A percentile compares a stretch with the other conserved stretches of the same genome.
phyloP scores from a whole-genome alignment of 257 asterid genomes.

The Solanum sitiens region DNA sequence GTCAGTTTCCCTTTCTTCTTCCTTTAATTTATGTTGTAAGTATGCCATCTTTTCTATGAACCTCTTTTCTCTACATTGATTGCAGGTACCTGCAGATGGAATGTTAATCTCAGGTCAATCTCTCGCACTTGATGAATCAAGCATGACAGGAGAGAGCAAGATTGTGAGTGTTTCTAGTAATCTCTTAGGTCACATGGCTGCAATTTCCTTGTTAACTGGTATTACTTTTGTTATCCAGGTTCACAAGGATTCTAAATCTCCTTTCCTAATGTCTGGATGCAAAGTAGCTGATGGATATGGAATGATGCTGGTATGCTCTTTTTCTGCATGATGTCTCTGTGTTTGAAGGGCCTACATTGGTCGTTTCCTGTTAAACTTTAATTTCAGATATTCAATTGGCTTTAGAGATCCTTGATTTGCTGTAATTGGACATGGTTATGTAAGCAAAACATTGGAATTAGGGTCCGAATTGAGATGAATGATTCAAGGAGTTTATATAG shows the following conservation, averaged over 20 bases:
- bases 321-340: background rate
- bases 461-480: background rate
- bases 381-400: background rate
- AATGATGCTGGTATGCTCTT: slow-evolving; percentile 70
- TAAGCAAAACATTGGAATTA: background rate
- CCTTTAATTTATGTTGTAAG: background rate
- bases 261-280: slow-evolving; percentile 95
- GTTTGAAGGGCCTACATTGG: background rate
- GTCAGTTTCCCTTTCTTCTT: slow-evolving; percentile 15
- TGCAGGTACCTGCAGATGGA: slow-evolving; percentile 95
- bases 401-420: background rate
- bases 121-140: slow-evolving; percentile 88
- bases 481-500: background rate
- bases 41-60: background rate
- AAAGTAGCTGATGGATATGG: slow-evolving; percentile 99
- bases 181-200: background rate
- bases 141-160: slow-evolving; percentile 99
- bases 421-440: background rate
- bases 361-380: background rate
- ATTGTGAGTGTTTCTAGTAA: slow-evolving; percentile 41
- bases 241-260: slow-evolving; percentile 72
- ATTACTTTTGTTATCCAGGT: slow-evolving; percentile 32
- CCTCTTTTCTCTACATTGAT: background rate
- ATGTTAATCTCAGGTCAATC: slow-evolving; percentile 68
- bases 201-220: background rate